These are phyloP conservation scores for Ophiobolus disseminans DNA, from an alignment of 2,329 filamentous ascomycete species.

Conservation along the genomic window DNA sequence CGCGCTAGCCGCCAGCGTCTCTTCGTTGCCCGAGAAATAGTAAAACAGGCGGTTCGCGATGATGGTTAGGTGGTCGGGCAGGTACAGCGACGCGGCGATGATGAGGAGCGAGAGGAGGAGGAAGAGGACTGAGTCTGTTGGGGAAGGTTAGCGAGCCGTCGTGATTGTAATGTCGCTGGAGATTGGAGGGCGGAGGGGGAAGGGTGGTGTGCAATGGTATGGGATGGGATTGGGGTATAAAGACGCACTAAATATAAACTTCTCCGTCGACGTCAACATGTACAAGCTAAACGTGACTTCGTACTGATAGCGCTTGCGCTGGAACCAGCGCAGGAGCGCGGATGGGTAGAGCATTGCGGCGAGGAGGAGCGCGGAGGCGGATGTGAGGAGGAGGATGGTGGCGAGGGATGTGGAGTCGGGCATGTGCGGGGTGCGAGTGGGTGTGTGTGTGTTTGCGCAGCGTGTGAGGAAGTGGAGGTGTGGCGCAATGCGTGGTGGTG, in stretches of 20 bases:
- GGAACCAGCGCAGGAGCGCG: constrained; percentile 79
- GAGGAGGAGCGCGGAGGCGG: constrained; percentile 51
- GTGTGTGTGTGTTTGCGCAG: not conserved
- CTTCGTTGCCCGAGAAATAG: constrained; percentile 85
- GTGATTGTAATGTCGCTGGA: not conserved
- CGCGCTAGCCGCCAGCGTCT: constrained; percentile 24
- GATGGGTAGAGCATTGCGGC: constrained; percentile 57
- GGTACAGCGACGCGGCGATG: constrained; percentile 88
- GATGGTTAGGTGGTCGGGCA: constrained; percentile 86
- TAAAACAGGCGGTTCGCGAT: constrained; percentile 89
- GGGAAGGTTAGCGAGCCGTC: no score
- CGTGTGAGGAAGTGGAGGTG: not conserved
- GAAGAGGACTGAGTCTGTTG: constrained; percentile 88
- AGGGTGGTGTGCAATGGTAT: constrained; percentile 2
- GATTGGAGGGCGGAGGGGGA: not conserved
- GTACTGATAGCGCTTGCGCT: constrained; percentile 96
- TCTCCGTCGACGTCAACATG: constrained; percentile 96
- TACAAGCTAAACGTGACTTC: constrained; percentile 97
- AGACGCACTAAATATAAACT: constrained; percentile 91
- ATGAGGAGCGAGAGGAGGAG: constrained; percentile 85
- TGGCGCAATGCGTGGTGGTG: not conserved
- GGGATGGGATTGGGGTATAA: not conserved
- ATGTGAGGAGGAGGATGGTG: constrained; percentile 44
- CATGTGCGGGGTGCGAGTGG: constrained; percentile 21
- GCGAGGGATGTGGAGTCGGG: constrained; percentile 46